phyloP scores from a whole-genome alignment of 257 asterid genomes.

The Solanum arcanum region DNA sequence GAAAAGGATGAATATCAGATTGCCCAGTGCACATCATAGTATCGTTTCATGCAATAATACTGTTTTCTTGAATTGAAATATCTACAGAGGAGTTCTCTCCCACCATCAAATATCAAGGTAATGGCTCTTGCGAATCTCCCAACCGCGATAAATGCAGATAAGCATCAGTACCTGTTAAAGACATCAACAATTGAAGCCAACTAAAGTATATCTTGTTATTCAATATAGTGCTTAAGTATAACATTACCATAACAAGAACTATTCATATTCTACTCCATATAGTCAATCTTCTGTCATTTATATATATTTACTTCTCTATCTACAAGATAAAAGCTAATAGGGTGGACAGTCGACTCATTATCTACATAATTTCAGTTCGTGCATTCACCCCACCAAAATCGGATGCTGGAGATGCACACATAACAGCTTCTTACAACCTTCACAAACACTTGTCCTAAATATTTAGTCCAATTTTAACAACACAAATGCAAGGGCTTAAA shows the following conservation, averaged over 20 bases:
- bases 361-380: not conserved
- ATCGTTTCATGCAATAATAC: not conserved
- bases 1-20: not conserved
- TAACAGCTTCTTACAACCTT: not conserved
- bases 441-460: not conserved
- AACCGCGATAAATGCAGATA: conserved; percentile 39
- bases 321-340: not conserved
- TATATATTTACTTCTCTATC: not conserved
- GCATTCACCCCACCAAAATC: not conserved
- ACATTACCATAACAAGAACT: not conserved
- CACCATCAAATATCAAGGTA: conserved; percentile 18
- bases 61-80: not conserved
- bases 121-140: conserved; percentile 47
- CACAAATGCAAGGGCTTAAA: not conserved
- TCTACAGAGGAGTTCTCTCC: not conserved
- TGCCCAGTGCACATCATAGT: not conserved
- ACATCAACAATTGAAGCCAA: not conserved
- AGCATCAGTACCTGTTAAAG: conserved; percentile 39
- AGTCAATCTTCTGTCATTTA: not conserved
- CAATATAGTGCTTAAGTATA: not conserved
- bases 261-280: not conserved
- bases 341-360: not conserved
- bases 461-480: not conserved
- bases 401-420: not conserved
- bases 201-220: not conserved